Base-by-base conservation (phyloP, 257 asterid species). In the Datura wrightii region DNA sequence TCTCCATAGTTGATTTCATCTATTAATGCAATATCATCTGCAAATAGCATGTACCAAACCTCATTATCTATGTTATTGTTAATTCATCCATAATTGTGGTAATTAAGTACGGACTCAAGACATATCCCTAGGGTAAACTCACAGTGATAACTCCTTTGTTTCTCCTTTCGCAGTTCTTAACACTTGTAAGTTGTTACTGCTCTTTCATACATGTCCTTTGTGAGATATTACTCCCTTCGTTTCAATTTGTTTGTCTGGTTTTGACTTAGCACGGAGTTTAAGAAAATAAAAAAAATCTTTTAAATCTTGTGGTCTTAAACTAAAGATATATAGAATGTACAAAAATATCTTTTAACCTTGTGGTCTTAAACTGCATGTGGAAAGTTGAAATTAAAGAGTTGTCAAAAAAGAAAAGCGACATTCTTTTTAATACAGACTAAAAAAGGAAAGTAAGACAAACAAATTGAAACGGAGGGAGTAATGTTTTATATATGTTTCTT, bases 21-120 rank as follows among this genome's bases (percentile, higher is more conserved):
- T 65, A 18, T 6, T 18, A 56, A 56, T 56, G 18, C 63, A 56
- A 56, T 18, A 56, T 56, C 10, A 16, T 56, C 5, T 18, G 46
- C 72, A 65, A 65, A 65, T 65, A 14, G 19, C 46, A 36, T 36
- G 46, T 65, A 65, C 72, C 72, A 65, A 13, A 65, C 72, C 72
- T 65, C 39, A 34, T 31, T 65, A 34, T 65, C 14, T 34, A 37
- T 65, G 72, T 37, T 54, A 54, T 54, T 34, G 72, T 65, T 65
- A 34, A 65, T 7, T 65, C 19, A 65, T 34, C 72, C 72, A 65
- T 65, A 63, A 34, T 37, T 63, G 11, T 9, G 71, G 44, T 34
- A 31, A 55, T 55, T 55, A 55, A 55, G 42, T 63, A 63, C 9
- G 10, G 4, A 18, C 71, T 63, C 71, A 31, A 63, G 71, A 24